These are phyloP conservation scores for Castanea mollissima DNA, from an alignment of 306 rosid species.

Conservation along the genomic window DNA sequence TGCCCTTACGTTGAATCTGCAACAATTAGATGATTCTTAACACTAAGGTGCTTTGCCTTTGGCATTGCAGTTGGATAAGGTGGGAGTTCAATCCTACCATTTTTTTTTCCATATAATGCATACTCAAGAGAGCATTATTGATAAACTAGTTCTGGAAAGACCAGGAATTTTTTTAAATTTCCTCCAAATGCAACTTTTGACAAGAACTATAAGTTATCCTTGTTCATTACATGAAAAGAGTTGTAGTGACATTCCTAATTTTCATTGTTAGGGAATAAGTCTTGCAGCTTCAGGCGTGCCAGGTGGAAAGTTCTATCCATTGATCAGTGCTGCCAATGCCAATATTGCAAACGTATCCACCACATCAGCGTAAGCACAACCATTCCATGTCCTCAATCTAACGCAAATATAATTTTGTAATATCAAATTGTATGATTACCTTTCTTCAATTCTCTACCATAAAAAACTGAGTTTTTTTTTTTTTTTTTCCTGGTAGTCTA, in stretches of 20 bases:
- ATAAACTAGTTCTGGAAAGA: too few species aligned
- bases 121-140: too few species aligned
- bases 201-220: neutral
- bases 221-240: neutral
- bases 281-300: conserved; percentile 43
- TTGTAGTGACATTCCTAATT: neutral
- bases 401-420: neutral
- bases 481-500: conserved; percentile 19
- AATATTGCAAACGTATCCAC: neutral
- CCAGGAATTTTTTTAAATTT: too few species aligned
- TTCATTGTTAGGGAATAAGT: conserved; percentile 50
- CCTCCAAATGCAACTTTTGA: too few species aligned
- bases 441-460: neutral
- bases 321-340: conserved; percentile 40
- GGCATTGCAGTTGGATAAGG: too few species aligned
- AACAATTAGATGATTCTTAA: too few species aligned
- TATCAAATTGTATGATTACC: neutral
- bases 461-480: too few species aligned
- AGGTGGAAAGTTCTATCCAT: conserved; percentile 39
- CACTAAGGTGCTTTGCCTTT: too few species aligned
- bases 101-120: too few species aligned
- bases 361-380: conserved; percentile 36
- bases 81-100: too few species aligned
- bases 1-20: too few species aligned
- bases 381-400: neutral